Percentiles rank a stretch among this genome's conserved stretches.
These are phyloP conservation scores for Alternaria longipes DNA, from an alignment of 2,329 filamentous ascomycete species.

Conservation along the genomic window DNA sequence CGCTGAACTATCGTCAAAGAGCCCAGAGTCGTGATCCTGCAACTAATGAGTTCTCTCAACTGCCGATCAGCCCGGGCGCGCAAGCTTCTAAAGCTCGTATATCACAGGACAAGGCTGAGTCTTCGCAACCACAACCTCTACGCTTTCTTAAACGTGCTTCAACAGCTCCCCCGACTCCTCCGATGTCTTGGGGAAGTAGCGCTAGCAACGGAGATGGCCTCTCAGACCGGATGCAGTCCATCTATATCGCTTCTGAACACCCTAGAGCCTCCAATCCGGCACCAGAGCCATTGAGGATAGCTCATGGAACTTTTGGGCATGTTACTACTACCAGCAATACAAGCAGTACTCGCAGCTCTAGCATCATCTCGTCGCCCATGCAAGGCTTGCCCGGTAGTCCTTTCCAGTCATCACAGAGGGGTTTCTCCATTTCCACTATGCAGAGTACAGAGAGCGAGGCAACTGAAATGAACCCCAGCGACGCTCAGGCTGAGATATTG, in stretches of 20 bases:
- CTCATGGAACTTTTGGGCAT: constrained; percentile 15
- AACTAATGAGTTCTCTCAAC: not conserved
- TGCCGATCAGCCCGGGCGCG: constrained; percentile 9
- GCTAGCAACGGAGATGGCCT: constrained; percentile 19
- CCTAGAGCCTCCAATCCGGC: constrained; percentile 7
- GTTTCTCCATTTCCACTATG: constrained; percentile 23
- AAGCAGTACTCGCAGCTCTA: constrained; percentile 18
- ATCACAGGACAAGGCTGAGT: not conserved
- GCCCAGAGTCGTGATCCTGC: not conserved
- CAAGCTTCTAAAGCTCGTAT: not conserved
- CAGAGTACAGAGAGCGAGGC: constrained; percentile 17
- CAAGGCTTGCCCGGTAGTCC: constrained; percentile 12
- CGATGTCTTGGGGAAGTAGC: constrained; percentile 23
- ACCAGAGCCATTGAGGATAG: constrained; percentile 9
- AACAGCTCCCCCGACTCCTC: constrained; percentile 23
- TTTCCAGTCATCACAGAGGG: constrained; percentile 13
- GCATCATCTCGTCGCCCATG: constrained; percentile 1
- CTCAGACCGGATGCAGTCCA: constrained; percentile 23
- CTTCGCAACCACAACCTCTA: constrained; percentile 18
- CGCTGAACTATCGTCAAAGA: constrained; percentile 7
- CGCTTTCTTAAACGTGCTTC: constrained; percentile 13
- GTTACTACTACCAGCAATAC: constrained; percentile 23
- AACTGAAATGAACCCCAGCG: constrained; percentile 18
- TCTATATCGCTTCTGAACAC: constrained; percentile 13
- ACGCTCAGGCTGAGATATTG: constrained; percentile 26